Evolutionary conservation across 2,329 filamentous ascomycete genomes (phyloP).

Genomic region (Acarospora socialis): DNA sequence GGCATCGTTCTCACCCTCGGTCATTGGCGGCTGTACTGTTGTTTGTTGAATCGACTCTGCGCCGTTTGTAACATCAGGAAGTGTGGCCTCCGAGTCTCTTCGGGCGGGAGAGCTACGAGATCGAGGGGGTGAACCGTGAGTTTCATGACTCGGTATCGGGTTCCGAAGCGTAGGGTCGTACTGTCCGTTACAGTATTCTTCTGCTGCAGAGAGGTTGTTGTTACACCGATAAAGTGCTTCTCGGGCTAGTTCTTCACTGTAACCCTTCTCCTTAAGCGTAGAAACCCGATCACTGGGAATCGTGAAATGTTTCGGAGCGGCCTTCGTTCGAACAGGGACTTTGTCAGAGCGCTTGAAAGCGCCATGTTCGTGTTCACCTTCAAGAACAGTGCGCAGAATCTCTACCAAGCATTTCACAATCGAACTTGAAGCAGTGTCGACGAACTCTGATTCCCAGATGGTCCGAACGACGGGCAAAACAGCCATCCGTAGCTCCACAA

Average conservation of each 20-base stretch:
- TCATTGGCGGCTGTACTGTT: too few species aligned
- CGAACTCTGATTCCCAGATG: conserved; percentile 73
- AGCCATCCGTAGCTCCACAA: conserved; percentile 71
- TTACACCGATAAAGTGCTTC: conserved; percentile 78
- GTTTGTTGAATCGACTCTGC: too few species aligned
- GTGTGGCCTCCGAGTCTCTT: conserved; percentile 14
- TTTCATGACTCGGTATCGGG: conserved; percentile 43
- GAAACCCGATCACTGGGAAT: conserved; percentile 35
- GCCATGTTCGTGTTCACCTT: conserved; percentile 59
- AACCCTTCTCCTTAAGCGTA: conserved; percentile 32
- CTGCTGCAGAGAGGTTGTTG: conserved; percentile 44
- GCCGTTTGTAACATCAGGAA: not conserved
- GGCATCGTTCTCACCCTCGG: too few species aligned
- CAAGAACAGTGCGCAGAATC: conserved; percentile 64
- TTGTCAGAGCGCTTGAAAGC: conserved; percentile 51
- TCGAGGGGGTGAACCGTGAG: conserved; percentile 23
- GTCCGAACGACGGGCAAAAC: conserved; percentile 62
- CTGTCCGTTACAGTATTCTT: conserved; percentile 62
- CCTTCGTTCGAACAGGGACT: conserved; percentile 32
- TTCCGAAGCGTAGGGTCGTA: conserved; percentile 46
- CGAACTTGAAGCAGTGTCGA: conserved; percentile 64
- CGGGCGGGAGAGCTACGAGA: too few species aligned
- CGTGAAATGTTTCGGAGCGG: conserved; percentile 37
- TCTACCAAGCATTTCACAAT: conserved; percentile 70
- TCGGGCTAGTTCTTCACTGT: conserved; percentile 47